These are phyloP conservation scores for Monotropa hypopitys DNA, from an alignment of 179 eudicot genomes.

Conservation along the genomic window DNA sequence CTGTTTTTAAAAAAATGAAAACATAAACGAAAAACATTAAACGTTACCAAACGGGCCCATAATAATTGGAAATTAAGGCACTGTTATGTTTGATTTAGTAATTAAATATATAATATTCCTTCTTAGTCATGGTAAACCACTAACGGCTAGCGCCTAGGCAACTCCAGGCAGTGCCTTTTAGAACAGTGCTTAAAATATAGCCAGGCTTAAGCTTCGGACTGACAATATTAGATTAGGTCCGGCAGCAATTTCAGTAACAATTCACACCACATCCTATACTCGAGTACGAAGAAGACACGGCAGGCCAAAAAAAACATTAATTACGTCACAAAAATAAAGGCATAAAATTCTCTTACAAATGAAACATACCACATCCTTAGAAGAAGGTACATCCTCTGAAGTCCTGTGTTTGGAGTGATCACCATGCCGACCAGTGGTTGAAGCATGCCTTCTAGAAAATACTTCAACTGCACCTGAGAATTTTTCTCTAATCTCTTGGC, in stretches of 20 bases:
- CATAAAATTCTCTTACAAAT: not conserved
- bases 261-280: not conserved
- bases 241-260: no score
- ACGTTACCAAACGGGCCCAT: no score
- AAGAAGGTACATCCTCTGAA: conserved; percentile 51
- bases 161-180: no score
- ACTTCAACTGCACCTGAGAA: conserved; percentile 83
- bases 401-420: conserved; percentile 49
- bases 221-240: not conserved
- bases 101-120: no score
- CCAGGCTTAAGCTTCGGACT: not conserved
- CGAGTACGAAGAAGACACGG: not conserved
- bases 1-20: no score
- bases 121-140: no score
- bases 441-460: conserved; percentile 60
- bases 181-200: not conserved
- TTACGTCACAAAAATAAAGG: not conserved
- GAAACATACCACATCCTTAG: conserved; percentile 67
- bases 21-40: no score
- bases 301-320: not conserved
- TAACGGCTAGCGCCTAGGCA: no score
- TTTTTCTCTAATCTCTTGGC: conserved; percentile 74
- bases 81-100: no score
- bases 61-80: no score
- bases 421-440: conserved; percentile 42